Conservation (phyloP, 2,329 filamentous ascomycete genomes). For the Calonectria pseudoreteaudii region DNA sequence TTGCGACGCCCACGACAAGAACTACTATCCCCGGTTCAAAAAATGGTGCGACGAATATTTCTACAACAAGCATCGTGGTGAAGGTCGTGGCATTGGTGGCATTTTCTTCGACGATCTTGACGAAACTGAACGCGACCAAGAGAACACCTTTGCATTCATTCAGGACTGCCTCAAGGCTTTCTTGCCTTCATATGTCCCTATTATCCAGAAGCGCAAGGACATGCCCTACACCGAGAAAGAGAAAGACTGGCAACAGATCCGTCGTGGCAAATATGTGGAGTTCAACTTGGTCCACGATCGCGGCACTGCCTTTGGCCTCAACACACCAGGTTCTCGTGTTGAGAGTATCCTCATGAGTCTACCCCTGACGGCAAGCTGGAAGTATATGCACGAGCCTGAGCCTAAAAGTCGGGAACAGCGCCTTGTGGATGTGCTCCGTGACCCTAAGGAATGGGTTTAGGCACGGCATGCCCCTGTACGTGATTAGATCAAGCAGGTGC, state of each 20-base stretch:
- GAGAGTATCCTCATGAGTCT: slow-evolving; percentile 99
- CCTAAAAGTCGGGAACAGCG: slow-evolving; percentile 82
- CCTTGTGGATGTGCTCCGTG: slow-evolving; percentile 77
- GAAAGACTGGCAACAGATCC: slow-evolving; percentile 96
- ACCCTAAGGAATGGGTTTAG: slow-evolving; percentile 76
- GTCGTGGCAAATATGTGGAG: slow-evolving; percentile 95
- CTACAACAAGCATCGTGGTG: slow-evolving; percentile 88
- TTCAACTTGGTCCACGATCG: slow-evolving; percentile 98
- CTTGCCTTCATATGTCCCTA: slow-evolving; percentile 90
- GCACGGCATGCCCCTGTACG: not conserved
- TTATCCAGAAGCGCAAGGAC: slow-evolving; percentile 88
- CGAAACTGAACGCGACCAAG: slow-evolving; percentile 84
- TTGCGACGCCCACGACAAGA: slow-evolving; percentile 92
- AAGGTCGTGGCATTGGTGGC: slow-evolving; percentile 88
- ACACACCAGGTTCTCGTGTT: slow-evolving; percentile 89
- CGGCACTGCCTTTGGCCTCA: slow-evolving; percentile 92
- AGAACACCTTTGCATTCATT: slow-evolving; percentile 90
- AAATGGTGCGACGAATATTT: slow-evolving; percentile 99
- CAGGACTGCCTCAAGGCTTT: slow-evolving; percentile 89
- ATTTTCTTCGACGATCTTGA: slow-evolving; percentile 99
- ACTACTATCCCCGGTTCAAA: slow-evolving; percentile 95
- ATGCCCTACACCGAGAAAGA: slow-evolving; percentile 89
- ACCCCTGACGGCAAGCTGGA: slow-evolving; percentile 92
- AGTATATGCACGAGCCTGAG: slow-evolving; percentile 92
- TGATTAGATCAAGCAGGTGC: not conserved